Base-by-base conservation (phyloP, 345 rosid species). In the Cardiospermum halicacabum region DNA sequence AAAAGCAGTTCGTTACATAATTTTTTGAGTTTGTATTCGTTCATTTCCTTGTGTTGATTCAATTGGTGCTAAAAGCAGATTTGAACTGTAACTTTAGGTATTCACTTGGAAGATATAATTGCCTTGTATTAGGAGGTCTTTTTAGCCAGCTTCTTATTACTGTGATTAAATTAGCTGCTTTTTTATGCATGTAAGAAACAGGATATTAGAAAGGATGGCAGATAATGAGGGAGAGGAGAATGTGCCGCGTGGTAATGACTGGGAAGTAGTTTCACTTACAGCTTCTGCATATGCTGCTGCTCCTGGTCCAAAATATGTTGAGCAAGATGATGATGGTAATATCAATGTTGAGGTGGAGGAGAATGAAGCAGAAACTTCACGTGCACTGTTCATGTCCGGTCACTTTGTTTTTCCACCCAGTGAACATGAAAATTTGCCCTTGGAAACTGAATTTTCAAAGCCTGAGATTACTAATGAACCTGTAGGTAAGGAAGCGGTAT, bases 261-360 rank as follows among this genome's bases (percentile, higher is more conserved):
- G 97, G 97, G 99, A 95, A 80, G 96, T 95, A 18, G 94, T 95
- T 7, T 85, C 95, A 1, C 89, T 95, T 22, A 89, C 99, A 26
- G 94, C 96, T 59, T 95, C 99, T 10, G 72, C 98, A 22, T 95
- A 95, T 69, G 94, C 90, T 72, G 96, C 98, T 69, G 74, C 94
- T 74, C 92, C 98, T 48, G 84, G 96, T 80, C 88, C 97, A 0
- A 58, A 64, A 47, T 83, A 80, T 39, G 71, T 70, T 60, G 84
- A 77, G 27, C 18, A 59, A 13, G 76, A 65, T 60, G 81, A 87
- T 72, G 73, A 76, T 4, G 74, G 58, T 2, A 70, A 71, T 71
- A 75, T 32, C 32, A 74, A 74, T 69, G 62, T 69, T 56, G 55
- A 65, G 15, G 70, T 56, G 11, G 84, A 55, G 11, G 84, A 55